Conservation (phyloP, 345 rosid genomes). For the Draba incana region DNA sequence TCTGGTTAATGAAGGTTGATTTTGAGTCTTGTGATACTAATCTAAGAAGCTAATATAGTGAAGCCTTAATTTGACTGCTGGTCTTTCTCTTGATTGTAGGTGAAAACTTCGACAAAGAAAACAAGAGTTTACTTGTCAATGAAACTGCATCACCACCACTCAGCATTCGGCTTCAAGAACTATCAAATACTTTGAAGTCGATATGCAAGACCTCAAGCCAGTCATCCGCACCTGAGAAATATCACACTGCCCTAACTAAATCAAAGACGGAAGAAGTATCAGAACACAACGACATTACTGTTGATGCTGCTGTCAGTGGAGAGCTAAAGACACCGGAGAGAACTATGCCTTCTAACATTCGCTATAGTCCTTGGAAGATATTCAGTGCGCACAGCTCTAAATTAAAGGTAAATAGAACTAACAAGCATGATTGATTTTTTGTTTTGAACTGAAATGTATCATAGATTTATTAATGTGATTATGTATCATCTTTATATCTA, state of each 20-base stretch:
- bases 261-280: conserved; percentile 18
- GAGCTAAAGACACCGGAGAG: conserved; percentile 62
- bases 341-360: conserved; percentile 31
- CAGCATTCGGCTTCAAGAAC: conserved; percentile 53
- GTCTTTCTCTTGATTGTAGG: conserved; percentile 34
- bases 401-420: conserved; percentile 51
- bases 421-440: neutral
- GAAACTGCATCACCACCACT: conserved; percentile 57
- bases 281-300: conserved; percentile 10
- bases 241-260: conserved; percentile 11
- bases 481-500: neutral
- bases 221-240: conserved; percentile 36
- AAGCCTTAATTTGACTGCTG: conserved; percentile 5
- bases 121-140: conserved; percentile 38
- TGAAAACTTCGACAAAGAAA: conserved; percentile 52
- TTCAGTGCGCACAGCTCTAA: conserved; percentile 49
- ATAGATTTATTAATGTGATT: neutral
- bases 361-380: conserved; percentile 54
- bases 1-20: conserved; percentile 44
- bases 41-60: neutral
- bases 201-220: conserved; percentile 45
- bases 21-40: conserved; percentile 25
- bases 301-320: conserved; percentile 29
- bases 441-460: neutral
- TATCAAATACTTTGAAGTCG: conserved; percentile 59